Evolutionary conservation across 768 basidiomycete genomes (phyloP), one percentile per base, ranked within the genome.

Genomic region (Clathrus columnatus): DNA sequence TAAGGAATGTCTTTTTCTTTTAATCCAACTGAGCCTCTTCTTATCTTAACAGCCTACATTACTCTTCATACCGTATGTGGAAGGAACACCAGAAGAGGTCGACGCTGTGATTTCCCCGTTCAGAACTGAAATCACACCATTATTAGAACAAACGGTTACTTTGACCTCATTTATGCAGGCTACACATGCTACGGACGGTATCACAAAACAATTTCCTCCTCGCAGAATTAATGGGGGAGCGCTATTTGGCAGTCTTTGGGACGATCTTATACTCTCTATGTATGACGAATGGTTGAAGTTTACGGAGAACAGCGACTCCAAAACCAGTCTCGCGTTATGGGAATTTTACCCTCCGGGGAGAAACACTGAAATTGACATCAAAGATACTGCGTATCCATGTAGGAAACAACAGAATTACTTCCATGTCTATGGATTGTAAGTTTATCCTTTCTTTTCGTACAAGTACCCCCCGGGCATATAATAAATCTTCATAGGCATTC

Each of bases 91-190:
- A 1, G 36, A 56, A 7, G 30, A 64, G 30, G 47, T 65, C 5
- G 64, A 68, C 21, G 11, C 7, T 5, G 61, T 70, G n/a, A 59
- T 70, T 20, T 67, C 68, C 3, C 62, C 52, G 5, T 72, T 70
- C 51, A 60, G 63, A 24, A 62, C 60, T 20, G 46, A 23, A 18
- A 10, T 48, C 8, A 48, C n/a, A 48, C 46, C 46, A 8, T 11
- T 48, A 8, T 17, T 21, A 10, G 46, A 48, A 17, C n/a, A 10
- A 10, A 18, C n/a, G n/a, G 20, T 21, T 8, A 8, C 10, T 10
- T 17, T 48, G 11, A 17, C 46, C 24, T 17, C n/a, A 17, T 18
- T 48, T 17, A 17, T 48, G 11, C n/a, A 17, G 11, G 46, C 24
- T 10, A 18, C 46, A 20, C 46, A 48, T 23, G 20, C n/a, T 10